Percentiles rank a stretch among this genome's conserved stretches.
These are phyloP conservation scores for Melanopsichium pennsylvanicum DNA, from an alignment of 1,284 basidiomycete species.

Conservation along the genomic window DNA sequence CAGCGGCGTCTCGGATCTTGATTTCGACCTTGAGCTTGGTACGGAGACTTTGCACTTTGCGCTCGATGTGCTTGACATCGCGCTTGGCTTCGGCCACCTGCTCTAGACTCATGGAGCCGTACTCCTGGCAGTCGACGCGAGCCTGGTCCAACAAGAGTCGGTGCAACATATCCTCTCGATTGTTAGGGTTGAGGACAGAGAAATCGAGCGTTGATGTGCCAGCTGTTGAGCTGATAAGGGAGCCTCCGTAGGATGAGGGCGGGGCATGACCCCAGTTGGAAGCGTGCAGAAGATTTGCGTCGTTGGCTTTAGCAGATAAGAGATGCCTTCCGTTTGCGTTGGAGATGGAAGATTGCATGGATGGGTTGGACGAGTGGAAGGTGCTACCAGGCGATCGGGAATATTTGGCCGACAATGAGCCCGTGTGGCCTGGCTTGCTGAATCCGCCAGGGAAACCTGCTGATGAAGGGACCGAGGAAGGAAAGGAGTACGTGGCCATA, in stretches of 20 bases:
- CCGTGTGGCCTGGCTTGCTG: background rate
- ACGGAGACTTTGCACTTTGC: constrained; percentile 30
- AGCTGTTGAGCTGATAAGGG: constrained; percentile 22
- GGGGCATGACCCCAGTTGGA: constrained; percentile 32
- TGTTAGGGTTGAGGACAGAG: constrained; percentile 17
- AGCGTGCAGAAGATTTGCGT: constrained; percentile 28
- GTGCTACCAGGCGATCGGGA: constrained; percentile 13
- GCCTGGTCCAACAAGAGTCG: constrained; percentile 44
- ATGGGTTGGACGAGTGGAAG: constrained; percentile 28
- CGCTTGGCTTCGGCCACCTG: constrained; percentile 47
- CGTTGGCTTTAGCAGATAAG: constrained; percentile 5
- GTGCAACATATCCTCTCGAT: constrained; percentile 43
- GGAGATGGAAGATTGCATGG: constrained; percentile 28
- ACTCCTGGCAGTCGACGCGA: constrained; percentile 48
- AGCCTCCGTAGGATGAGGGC: constrained; percentile 40
- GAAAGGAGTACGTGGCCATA: constrained; percentile 34
- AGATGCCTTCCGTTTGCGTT: constrained; percentile 9
- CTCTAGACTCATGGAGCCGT: constrained; percentile 42
- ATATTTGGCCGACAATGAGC: constrained; percentile 8
- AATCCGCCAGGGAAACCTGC: background rate
- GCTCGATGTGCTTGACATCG: constrained; percentile 49
- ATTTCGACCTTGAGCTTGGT: constrained; percentile 55
- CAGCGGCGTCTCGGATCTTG: constrained; percentile 53
- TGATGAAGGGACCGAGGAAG: constrained; percentile 9
- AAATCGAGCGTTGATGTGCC: constrained; percentile 19